Evolutionary conservation across 2,329 filamentous ascomycete species (phyloP).

Genomic region (Esteya vermicola): DNA sequence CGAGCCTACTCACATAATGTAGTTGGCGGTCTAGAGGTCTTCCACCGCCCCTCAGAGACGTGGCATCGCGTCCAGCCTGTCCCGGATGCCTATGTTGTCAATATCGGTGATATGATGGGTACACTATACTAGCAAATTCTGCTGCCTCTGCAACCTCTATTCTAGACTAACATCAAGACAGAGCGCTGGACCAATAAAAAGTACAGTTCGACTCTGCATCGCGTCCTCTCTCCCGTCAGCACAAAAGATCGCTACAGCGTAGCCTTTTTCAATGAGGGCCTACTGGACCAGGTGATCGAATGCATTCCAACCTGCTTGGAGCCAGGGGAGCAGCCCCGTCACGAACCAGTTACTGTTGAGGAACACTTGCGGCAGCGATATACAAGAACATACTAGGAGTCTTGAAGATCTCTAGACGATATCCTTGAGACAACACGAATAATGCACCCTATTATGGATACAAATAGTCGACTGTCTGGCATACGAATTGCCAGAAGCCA

Average conservation of each 20-base stretch:
- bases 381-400: constrained; percentile 14
- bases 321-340: constrained; percentile 16
- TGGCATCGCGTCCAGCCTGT: constrained; percentile 31
- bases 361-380: constrained; percentile 17
- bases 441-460: too few species aligned
- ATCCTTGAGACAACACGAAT: too few species aligned
- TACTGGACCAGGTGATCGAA: constrained; percentile 15
- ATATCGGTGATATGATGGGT: constrained; percentile 21
- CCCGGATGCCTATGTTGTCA: constrained; percentile 33
- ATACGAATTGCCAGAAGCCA: too few species aligned
- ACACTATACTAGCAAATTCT: constrained; percentile 12
- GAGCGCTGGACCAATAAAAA: constrained; percentile 33
- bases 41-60: constrained; percentile 1
- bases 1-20: constrained; percentile 38
- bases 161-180: too few species aligned
- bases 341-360: constrained; percentile 19
- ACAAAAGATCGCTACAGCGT: constrained; percentile 36
- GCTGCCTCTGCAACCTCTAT: constrained; percentile 11
- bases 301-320: constrained; percentile 20
- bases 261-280: constrained; percentile 38
- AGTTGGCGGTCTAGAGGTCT: constrained; percentile 60
- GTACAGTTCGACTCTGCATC: constrained; percentile 39
- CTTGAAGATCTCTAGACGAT: too few species aligned
- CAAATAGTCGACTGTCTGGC: too few species aligned
- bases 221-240: constrained; percentile 35